Percentiles rank a stretch among this genome's conserved stretches.
Evolutionary conservation across 768 basidiomycete genomes (phyloP).

Genomic region (Lactifluus echinatus): DNA sequence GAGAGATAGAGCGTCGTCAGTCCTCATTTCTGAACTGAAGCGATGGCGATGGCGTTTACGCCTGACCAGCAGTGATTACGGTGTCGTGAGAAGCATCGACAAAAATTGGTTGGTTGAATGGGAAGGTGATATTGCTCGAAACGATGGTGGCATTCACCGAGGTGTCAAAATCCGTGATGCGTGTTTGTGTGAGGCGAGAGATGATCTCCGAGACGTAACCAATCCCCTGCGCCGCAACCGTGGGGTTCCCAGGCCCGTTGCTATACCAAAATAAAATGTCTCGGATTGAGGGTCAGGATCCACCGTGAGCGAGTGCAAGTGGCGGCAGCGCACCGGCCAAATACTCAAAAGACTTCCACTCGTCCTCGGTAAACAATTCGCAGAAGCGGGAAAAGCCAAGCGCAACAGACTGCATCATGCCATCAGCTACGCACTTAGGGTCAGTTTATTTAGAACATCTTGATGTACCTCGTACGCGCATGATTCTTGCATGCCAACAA

Average conservation of each 20-base stretch:
- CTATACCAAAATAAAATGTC: constrained; percentile 30
- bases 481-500: constrained; percentile 30
- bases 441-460: neutral
- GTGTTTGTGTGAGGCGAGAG: constrained; percentile 34
- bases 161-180: constrained; percentile 33
- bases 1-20: neutral
- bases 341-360: constrained; percentile 46
- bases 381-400: constrained; percentile 45
- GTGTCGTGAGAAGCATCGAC: constrained; percentile 42
- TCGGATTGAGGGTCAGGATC: neutral
- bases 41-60: neutral
- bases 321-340: constrained; percentile 25
- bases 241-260: constrained; percentile 36
- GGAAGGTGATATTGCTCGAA: constrained; percentile 30
- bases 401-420: constrained; percentile 34
- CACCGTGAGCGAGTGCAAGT: neutral
- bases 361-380: constrained; percentile 40
- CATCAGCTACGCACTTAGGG: neutral
- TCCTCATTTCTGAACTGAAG: neutral
- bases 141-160: constrained; percentile 41
- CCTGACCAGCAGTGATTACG: constrained; percentile 32
- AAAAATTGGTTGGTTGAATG: constrained; percentile 33
- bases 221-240: constrained; percentile 32
- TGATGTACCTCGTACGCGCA: constrained; percentile 34
- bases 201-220: constrained; percentile 39